Conservation (phyloP, 495 filamentous ascomycete species). For the Massariosphaeria phaeospora region DNA sequence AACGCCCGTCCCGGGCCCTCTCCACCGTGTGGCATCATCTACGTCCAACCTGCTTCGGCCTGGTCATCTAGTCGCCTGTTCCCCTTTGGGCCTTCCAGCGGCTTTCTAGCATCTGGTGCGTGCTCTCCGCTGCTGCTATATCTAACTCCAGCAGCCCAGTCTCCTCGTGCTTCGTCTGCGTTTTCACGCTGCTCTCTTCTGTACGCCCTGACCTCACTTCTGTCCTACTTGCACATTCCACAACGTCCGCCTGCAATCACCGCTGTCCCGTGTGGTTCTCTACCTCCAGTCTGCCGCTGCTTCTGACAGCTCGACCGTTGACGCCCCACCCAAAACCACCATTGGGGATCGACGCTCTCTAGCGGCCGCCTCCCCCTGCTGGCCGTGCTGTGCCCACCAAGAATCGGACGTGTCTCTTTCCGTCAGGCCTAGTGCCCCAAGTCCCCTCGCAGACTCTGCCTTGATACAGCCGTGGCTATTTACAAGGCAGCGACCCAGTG, state of each 20-base stretch:
- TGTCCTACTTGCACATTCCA: slow-evolving; percentile 10
- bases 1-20: background rate
- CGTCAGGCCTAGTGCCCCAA: slow-evolving; percentile 6
- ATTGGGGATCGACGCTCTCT: slow-evolving; percentile 26
- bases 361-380: slow-evolving; percentile 29
- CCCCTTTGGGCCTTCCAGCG: slow-evolving; percentile 3
- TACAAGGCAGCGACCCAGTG: slow-evolving; percentile 9
- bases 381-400: slow-evolving; percentile 13
- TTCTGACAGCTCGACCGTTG: slow-evolving; percentile 33
- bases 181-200: slow-evolving; percentile 1
- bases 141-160: slow-evolving; percentile 11
- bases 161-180: slow-evolving; percentile 9
- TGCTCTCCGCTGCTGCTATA: slow-evolving; percentile 25
- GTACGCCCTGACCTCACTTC: background rate
- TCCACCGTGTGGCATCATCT: slow-evolving; percentile 15
- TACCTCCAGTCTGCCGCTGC: slow-evolving; percentile 6
- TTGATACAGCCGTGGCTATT: background rate
- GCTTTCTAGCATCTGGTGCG: slow-evolving; percentile 10
- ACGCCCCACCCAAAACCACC: slow-evolving; percentile 18
- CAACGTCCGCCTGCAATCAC: background rate
- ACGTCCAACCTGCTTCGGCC: slow-evolving; percentile 8
- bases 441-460: slow-evolving; percentile 3
- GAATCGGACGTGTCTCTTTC: slow-evolving; percentile 14
- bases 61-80: background rate
- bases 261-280: slow-evolving; percentile 2